phyloP scores from a whole-genome alignment of 306 rosid genomes.

The Rosa chinensis region DNA sequence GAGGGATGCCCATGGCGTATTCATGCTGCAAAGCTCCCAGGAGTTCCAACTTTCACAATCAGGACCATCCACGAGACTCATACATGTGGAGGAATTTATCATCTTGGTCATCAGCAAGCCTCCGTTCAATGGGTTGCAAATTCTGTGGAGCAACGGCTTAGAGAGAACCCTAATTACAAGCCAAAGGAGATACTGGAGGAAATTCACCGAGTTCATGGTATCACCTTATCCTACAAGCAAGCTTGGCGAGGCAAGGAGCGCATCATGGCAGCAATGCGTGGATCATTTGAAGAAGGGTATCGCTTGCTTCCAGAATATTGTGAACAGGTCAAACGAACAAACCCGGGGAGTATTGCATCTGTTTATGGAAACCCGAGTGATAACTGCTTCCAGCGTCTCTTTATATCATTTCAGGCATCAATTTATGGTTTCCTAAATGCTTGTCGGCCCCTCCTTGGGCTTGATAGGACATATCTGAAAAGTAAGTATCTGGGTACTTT shows the following conservation, averaged over 20 bases:
- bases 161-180: constrained; percentile 79
- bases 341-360: constrained; percentile 78
- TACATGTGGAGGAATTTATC: constrained; percentile 79
- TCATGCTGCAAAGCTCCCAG: constrained; percentile 91
- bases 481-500: constrained; percentile 82
- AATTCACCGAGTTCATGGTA: constrained; percentile 84
- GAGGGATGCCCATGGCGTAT: constrained; percentile 96
- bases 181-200: constrained; percentile 92
- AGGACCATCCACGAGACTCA: constrained; percentile 72
- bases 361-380: constrained; percentile 67
- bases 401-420: constrained; percentile 81
- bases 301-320: constrained; percentile 86
- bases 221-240: constrained; percentile 84
- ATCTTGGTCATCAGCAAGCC: constrained; percentile 94
- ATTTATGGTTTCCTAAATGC: constrained; percentile 83
- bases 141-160: constrained; percentile 78
- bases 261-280: constrained; percentile 93
- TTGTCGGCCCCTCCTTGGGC: constrained; percentile 81
- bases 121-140: constrained; percentile 92
- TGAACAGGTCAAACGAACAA: constrained; percentile 78
- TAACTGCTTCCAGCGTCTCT: constrained; percentile 77
- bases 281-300: constrained; percentile 88
- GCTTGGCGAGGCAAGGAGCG: constrained; percentile 98
- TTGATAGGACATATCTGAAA: constrained; percentile 72
- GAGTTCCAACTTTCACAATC: constrained; percentile 86